A percentile compares a stretch with the other conserved stretches of the same genome.
Evolutionary conservation across 768 basidiomycete species (phyloP).

Genomic region (Termitomyces sp.): DNA sequence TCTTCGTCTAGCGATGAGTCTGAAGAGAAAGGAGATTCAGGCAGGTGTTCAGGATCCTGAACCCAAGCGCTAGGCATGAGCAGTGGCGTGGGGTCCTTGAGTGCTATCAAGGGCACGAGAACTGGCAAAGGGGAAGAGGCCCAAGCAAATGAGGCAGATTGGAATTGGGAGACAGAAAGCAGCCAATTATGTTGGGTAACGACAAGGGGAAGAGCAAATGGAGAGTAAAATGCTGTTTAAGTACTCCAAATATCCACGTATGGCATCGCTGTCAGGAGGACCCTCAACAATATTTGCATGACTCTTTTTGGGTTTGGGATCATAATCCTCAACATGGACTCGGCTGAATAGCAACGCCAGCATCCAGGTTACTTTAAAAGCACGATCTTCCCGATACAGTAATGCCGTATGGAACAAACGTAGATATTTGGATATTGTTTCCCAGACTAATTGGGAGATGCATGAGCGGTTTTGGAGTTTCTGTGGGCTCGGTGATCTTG

Average conservation of each 20-base stretch:
- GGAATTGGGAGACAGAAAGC: neutral
- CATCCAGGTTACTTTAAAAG: conserved; percentile 20
- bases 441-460: conserved; percentile 24
- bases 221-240: conserved; percentile 12
- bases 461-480: neutral
- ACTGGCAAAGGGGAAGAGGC: neutral
- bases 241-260: conserved; percentile 14
- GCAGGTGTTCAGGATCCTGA: conserved; percentile 19
- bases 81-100: neutral
- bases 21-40: conserved; percentile 41
- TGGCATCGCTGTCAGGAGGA: conserved; percentile 17
- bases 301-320: conserved; percentile 23
- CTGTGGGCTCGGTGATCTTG: conserved; percentile 5
- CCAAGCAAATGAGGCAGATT: neutral
- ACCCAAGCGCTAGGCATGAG: conserved; percentile 20
- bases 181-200: conserved; percentile 1
- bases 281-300: conserved; percentile 22
- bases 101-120: neutral
- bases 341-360: conserved; percentile 26
- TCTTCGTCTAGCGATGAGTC: conserved; percentile 53
- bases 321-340: conserved; percentile 25
- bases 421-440: conserved; percentile 22
- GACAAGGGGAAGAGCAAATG: conserved; percentile 1
- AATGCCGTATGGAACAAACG: conserved; percentile 17
- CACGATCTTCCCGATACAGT: conserved; percentile 31